These are phyloP conservation scores for Amaranthus tricolor DNA, from an alignment of 179 eudicot species.

Conservation along the genomic window DNA sequence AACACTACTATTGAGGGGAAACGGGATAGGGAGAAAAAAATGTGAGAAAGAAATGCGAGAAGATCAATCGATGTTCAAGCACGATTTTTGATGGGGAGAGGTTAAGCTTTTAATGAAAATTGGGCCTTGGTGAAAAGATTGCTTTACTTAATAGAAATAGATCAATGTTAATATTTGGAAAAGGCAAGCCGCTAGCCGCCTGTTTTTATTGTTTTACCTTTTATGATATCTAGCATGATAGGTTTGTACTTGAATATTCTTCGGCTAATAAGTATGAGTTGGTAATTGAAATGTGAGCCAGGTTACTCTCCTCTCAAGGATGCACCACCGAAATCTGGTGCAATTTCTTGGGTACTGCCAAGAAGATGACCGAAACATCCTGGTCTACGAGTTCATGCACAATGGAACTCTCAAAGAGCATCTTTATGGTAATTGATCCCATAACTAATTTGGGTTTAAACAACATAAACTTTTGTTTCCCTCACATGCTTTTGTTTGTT, in stretches of 20 bases:
- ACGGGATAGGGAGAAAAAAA: no score
- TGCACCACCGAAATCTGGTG: constrained; percentile 93
- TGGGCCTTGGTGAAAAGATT: no score
- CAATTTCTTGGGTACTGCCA: constrained; percentile 97
- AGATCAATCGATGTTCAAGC: no score
- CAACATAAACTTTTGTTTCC: neutral
- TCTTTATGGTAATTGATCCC: constrained; percentile 62
- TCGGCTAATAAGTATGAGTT: constrained; percentile 16
- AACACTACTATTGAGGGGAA: no score
- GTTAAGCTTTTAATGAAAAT: no score
- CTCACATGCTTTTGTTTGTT: constrained; percentile 18
- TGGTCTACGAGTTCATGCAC: constrained; percentile 95
- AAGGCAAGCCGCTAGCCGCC: no score
- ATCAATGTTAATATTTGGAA: no score
- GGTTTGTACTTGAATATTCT: neutral
- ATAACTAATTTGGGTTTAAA: neutral
- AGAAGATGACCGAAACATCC: constrained; percentile 89
- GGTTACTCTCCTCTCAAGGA: constrained; percentile 96
- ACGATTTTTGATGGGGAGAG: no score
- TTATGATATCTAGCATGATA: no score
- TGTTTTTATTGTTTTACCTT: no score
- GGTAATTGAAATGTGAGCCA: constrained; percentile 23
- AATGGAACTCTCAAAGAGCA: constrained; percentile 97
- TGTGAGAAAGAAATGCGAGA: no score
- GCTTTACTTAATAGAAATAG: no score